Base-by-base conservation (phyloP, 2,329 filamentous ascomycete genomes). In the Claviceps sp. region DNA sequence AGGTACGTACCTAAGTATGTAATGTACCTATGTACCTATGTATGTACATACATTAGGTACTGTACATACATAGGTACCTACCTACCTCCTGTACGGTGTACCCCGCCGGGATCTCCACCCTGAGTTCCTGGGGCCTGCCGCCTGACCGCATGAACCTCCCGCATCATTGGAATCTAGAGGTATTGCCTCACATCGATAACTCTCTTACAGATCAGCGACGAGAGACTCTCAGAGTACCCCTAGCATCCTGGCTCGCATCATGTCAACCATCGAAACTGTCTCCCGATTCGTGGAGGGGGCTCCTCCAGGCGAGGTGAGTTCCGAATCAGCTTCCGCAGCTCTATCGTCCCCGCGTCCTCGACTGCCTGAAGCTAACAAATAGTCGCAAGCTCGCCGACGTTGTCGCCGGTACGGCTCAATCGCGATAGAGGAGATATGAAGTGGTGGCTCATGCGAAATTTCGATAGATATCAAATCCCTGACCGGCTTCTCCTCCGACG, bases 231-330 rank as follows among this genome's bases (percentile, higher is more conserved):
- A 34, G 29, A 34, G 40, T 22, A 23, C 42, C 36, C 47, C 37
- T 20, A 42, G 42, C 51, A 47, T 45, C 47, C 37, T 46, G 8
- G 29, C n/a, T 45, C 44, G 29, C 48, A 42, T 29, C 53, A 70
- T 70, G 67, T 69, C 67, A 39, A 64, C 69, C 34, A 56, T 70
- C 47, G 66, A 70, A 54, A 68, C 60, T 20, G 75, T 88, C 58
- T 86, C 89, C 59, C 84, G 89, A 49, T 98, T 97, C 68, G 84
- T 98, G 58, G 84, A 95, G 73, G 88, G 88, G 64, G 89, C 93
- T 62, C 93, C 93, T 47, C 93, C 93, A 22, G 93, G 93, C 75
- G 93, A 98, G 85, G 91, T 95, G 80, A 61, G 53, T 71, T 57
- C 57, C 55, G 56, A 51, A 39, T 23, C 23, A 44, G 34, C 26